These are phyloP conservation scores for Mortierella sp. DNA, from an alignment of 371 early-diverging fungal species.

Conservation along the genomic window DNA sequence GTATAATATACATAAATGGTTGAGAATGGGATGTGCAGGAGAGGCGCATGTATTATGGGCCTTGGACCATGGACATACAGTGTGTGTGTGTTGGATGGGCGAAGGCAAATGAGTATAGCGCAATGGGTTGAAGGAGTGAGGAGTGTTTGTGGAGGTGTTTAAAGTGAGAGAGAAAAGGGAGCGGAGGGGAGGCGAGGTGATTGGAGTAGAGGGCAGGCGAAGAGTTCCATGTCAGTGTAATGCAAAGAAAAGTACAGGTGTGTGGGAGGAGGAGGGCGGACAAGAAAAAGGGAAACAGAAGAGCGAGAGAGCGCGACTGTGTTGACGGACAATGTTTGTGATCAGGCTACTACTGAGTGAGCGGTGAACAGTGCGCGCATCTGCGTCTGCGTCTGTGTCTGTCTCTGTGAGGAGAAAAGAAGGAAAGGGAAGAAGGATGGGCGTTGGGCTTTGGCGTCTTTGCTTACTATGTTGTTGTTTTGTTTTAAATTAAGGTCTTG, in stretches of 20 bases:
- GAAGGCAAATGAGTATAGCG: not conserved
- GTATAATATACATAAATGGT: not conserved
- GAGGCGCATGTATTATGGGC: not conserved
- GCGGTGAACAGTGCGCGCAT: slow-evolving; percentile 12
- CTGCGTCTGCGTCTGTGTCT: not conserved
- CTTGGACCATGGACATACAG: not conserved
- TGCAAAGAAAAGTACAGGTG: not conserved
- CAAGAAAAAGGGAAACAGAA: not conserved
- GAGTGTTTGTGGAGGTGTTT: no score
- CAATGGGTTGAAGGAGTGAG: not conserved
- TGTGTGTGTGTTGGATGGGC: not conserved
- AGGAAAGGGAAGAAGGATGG: not conserved
- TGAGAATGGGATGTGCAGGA: not conserved
- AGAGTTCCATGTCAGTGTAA: not conserved
- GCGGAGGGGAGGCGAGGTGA: not conserved
- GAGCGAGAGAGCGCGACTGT: slow-evolving; percentile 1
- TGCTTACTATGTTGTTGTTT: slow-evolving; percentile 11
- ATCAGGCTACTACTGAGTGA: slow-evolving; percentile 5
- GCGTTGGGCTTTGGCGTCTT: not conserved
- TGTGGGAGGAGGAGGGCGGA: not conserved
- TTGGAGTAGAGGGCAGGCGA: not conserved
- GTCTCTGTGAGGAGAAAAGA: not conserved
- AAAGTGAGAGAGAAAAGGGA: not conserved
- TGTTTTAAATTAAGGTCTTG: not conserved
- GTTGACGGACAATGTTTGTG: not conserved